Percentiles rank a stretch among this genome's conserved stretches.
These are phyloP conservation scores for Stylonectria norvegica DNA, from an alignment of 2,329 filamentous ascomycete species.

Conservation along the genomic window DNA sequence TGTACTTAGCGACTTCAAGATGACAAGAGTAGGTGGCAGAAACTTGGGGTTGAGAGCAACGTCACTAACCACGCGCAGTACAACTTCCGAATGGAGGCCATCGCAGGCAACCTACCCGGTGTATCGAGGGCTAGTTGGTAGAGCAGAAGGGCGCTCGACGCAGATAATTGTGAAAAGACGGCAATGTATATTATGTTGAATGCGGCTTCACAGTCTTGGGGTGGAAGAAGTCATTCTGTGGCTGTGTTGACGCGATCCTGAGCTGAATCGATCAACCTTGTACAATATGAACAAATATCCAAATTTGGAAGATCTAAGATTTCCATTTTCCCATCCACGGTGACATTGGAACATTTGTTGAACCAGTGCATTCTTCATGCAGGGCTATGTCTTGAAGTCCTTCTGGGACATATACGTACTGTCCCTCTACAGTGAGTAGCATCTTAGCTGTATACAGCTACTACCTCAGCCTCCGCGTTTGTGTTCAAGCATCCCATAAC, in stretches of 20 bases:
- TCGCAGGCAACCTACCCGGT: slow-evolving; percentile 81
- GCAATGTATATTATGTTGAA: slow-evolving; percentile 23
- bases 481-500: too few species aligned
- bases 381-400: too few species aligned
- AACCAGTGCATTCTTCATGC: too few species aligned
- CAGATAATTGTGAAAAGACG: background rate
- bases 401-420: too few species aligned
- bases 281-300: background rate
- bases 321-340: too few species aligned
- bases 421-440: too few species aligned
- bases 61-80: too few species aligned
- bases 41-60: slow-evolving; percentile 23
- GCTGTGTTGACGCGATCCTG: slow-evolving; percentile 7
- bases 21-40: slow-evolving; percentile 74
- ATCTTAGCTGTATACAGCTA: too few species aligned
- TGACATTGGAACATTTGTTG: too few species aligned
- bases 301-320: too few species aligned
- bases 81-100: slow-evolving; percentile 86
- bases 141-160: slow-evolving; percentile 7
- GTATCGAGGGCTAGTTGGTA: slow-evolving; percentile 98
- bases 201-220: background rate
- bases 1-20: slow-evolving; percentile 89
- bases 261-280: background rate
- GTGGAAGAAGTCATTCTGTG: slow-evolving; percentile 1
- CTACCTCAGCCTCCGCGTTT: too few species aligned